Evolutionary conservation across 352 stramenopile species (phyloP), one percentile per base, ranked within the genome.

Genomic region (Globisporangium ultimum): DNA sequence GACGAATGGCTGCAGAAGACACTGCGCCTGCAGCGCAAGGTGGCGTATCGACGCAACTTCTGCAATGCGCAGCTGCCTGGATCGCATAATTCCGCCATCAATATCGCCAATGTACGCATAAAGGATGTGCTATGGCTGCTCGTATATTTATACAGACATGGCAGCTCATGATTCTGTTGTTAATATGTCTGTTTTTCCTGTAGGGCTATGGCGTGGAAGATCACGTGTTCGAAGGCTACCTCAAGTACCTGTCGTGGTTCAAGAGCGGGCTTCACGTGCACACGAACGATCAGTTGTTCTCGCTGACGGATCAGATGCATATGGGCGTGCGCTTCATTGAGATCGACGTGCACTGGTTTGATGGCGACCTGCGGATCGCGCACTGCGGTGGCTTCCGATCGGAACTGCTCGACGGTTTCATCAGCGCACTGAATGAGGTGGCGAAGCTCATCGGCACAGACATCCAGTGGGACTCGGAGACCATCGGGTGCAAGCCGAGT

Each of bases 401-500:
- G 17, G 58, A 67, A 6, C 53, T 96, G 54, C 58, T 93, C 54
- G 68, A 88, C 53, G 60, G 76, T 0, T 64, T 94, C 51, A 79
- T 96, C 47, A 66, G 61, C 15, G 74, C 76, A 32, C 79, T 96
- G 50, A 93, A 88, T 61, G 62, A 67, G 17, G 72, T 88, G 36
- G 78, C 72, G 17, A 77, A 82, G 47, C 67, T 75, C 32, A 63
- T 88, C 18, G 75, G 76, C 11, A 79, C 71, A 5, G 56, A 75
- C 36, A 88, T 90, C 58, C 55, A 88, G 51, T 90, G 79, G 72
- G 80, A 90, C 55, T 85, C 80, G 18, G 62, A 72, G 48, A 90
- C 80, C 2, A 87, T 90, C 36, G 80, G 78, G 1, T 90, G 80
- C 71, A 85, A 81, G 52, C 80, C 80, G 46, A 85, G 71, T 50